phyloP scores from a whole-genome alignment of 352 stramenopile species.

The Globisporangium irregulare region DNA sequence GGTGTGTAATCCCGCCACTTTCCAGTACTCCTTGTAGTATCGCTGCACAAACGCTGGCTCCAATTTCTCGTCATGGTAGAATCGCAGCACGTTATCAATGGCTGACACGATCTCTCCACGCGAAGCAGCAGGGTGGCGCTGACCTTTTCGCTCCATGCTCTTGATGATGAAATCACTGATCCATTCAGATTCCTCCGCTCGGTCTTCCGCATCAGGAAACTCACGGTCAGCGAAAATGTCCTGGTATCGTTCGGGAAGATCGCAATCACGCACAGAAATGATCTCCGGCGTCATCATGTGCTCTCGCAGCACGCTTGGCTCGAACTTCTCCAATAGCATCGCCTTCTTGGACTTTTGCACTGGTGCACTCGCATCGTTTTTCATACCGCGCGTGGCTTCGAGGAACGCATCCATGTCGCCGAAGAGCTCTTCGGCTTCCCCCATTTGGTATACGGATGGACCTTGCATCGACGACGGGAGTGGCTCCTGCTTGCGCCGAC shows the following conservation, averaged over 20 bases:
- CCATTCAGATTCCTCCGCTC: slow-evolving; percentile 86
- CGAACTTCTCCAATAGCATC: slow-evolving; percentile 84
- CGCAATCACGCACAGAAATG: slow-evolving; percentile 71
- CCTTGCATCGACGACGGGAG: slow-evolving; percentile 78
- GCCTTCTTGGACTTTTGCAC: slow-evolving; percentile 76
- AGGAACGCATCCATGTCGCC: slow-evolving; percentile 88
- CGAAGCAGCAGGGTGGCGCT: slow-evolving; percentile 48
- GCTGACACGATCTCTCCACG: slow-evolving; percentile 84
- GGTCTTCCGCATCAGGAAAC: slow-evolving; percentile 82
- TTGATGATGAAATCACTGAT: slow-evolving; percentile 87
- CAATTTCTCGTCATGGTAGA: slow-evolving; percentile 88
- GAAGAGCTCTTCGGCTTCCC: slow-evolving; percentile 88
- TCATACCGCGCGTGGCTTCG: slow-evolving; percentile 63
- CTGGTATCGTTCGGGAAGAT: slow-evolving; percentile 80
- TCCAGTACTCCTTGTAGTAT: slow-evolving; percentile 92
- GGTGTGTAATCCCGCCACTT: slow-evolving; percentile 75
- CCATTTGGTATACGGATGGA: slow-evolving; percentile 88
- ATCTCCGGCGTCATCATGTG: slow-evolving; percentile 90
- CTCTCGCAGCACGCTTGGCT: slow-evolving; percentile 83
- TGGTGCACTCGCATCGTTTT: slow-evolving; percentile 17
- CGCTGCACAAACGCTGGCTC: slow-evolving; percentile 86
- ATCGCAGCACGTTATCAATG: slow-evolving; percentile 85
- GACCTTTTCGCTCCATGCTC: slow-evolving; percentile 60
- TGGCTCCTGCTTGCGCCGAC: slow-evolving; percentile 73
- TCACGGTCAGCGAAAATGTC: slow-evolving; percentile 63